A percentile compares a stretch with the other conserved stretches of the same genome.
Conservation (phyloP, 2,329 filamentous ascomycete species). For the Escovopsis weberi region DNA sequence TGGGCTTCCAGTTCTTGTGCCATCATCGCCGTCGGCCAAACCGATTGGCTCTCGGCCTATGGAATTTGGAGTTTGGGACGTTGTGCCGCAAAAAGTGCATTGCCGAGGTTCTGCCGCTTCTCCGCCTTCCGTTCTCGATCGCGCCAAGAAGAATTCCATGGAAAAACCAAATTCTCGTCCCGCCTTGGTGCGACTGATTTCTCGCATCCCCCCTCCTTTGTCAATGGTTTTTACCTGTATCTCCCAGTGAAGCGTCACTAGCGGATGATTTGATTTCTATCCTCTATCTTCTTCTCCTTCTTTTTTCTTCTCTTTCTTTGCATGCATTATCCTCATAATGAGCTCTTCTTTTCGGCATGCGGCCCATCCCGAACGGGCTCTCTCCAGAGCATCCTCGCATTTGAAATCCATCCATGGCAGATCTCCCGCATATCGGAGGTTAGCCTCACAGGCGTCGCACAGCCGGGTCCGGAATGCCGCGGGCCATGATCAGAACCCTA, state of each 20-base stretch:
- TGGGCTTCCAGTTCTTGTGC: background rate
- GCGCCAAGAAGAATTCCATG: slow-evolving; percentile 23
- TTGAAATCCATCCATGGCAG: slow-evolving; percentile 23
- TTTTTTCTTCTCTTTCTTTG: slow-evolving; percentile 2
- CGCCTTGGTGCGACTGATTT: slow-evolving; percentile 14
- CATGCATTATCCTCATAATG: slow-evolving; percentile 23
- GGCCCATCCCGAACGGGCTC: slow-evolving; percentile 24
- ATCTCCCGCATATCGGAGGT: slow-evolving; percentile 33
- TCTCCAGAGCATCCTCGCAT: slow-evolving; percentile 27
- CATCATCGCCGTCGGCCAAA: background rate
- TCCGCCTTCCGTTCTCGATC: slow-evolving; percentile 19
- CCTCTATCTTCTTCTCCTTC: background rate
- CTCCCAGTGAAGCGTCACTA: slow-evolving; percentile 14
- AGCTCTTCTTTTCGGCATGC: slow-evolving; percentile 31
- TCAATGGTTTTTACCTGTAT: slow-evolving; percentile 1
- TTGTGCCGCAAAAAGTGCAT: slow-evolving; percentile 10
- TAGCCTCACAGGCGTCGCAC: slow-evolving; percentile 24
- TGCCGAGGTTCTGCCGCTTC: slow-evolving; percentile 21
- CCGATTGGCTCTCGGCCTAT: background rate
- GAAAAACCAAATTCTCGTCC: slow-evolving; percentile 25
- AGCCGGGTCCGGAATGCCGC: slow-evolving; percentile 13
- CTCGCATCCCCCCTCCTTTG: slow-evolving; percentile 10
- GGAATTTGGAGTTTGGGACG: background rate
- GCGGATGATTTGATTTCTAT: slow-evolving; percentile 8
- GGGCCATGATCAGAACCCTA: slow-evolving; percentile 13